Base-by-base conservation (phyloP, 495 filamentous ascomycete species). In the Bacidia gigantensis region DNA sequence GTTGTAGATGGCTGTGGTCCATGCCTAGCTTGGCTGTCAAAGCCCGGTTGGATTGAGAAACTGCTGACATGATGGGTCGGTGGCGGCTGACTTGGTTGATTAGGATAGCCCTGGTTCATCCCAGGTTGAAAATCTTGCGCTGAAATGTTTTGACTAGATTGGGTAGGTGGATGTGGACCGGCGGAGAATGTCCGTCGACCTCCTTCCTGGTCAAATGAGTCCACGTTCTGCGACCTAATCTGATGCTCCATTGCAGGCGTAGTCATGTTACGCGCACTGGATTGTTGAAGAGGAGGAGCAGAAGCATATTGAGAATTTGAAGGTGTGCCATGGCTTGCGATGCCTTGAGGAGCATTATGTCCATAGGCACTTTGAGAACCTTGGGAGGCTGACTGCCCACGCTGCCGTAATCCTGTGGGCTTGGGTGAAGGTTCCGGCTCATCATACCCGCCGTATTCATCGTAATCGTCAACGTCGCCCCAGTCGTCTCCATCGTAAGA, bases 401-500 rank as follows among this genome's bases (percentile, higher is more conserved):
- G 52, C 50, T 68, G 66, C 23, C 68, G 50, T 10, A 71, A 50
- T 55, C 71, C 64, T 51, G 58, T 69, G 62, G 67, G 66, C 54
- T 62, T 71, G 62, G 59, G 65, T 18, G 71, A 66, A 12, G 77
- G 71, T 10, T 71, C 65, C 22, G 65, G 54, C 23, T 70, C 66
- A 49, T 80, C 72, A 25, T 79, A 62, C 11, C 59, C 66, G 46
- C 64, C 82, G 57, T 86, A 80, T 46, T 89, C 86, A 53, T 88
- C 83, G 38, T 83, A 77, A 11, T 85, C 80, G 42, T 90, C 84
- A 29, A 87, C 84, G 45, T 83, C 84, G 40, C 88, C 92, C 86
- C 92, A 96, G 60, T 95, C 90, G 58, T 87, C 88, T 54, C 89
- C 92, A 60, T 89, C 92, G 60, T 98, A 98, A 53, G 82, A 83